These are phyloP conservation scores for Lasiosphaeria miniovina DNA, from an alignment of 495 filamentous ascomycete species.

Conservation along the genomic window DNA sequence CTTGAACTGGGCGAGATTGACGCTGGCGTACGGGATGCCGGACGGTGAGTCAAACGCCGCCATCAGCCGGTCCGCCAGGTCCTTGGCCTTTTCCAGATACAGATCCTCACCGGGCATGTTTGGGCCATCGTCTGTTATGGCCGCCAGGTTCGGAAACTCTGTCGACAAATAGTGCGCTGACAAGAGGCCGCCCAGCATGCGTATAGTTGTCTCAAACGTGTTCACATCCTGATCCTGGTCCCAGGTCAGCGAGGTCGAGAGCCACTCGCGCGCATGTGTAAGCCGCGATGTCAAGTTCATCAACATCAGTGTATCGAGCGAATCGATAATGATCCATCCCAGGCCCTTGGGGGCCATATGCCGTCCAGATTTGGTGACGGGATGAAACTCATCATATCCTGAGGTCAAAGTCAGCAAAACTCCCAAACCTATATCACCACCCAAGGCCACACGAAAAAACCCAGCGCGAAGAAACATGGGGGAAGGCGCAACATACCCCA, in stretches of 20 bases:
- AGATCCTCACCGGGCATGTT: constrained; percentile 77
- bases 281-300: constrained; percentile 95
- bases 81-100: constrained; percentile 92
- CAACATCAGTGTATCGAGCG: constrained; percentile 92
- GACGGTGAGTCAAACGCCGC: constrained; percentile 83
- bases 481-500: constrained; percentile 66
- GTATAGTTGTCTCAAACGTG: constrained; percentile 97
- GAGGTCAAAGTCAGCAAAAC: constrained; percentile 4
- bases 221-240: constrained; percentile 93
- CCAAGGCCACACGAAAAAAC: too few relatives aligned
- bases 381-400: constrained; percentile 86
- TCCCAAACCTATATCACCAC: too few relatives aligned
- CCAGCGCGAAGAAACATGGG: background rate
- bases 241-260: constrained; percentile 76
- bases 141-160: constrained; percentile 63
- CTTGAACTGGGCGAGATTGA: constrained; percentile 73
- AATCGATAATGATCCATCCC: constrained; percentile 98
- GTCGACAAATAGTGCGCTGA: constrained; percentile 93
- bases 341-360: constrained; percentile 82
- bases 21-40: constrained; percentile 85
- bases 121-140: constrained; percentile 61
- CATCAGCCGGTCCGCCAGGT: constrained; percentile 82
- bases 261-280: constrained; percentile 83
- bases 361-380: constrained; percentile 70
- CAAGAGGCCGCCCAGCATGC: constrained; percentile 92